Evolutionary conservation across 2,329 filamentous ascomycete genomes (phyloP), one percentile per base, ranked within the genome.

Genomic region (Neocucurbitaria cava): DNA sequence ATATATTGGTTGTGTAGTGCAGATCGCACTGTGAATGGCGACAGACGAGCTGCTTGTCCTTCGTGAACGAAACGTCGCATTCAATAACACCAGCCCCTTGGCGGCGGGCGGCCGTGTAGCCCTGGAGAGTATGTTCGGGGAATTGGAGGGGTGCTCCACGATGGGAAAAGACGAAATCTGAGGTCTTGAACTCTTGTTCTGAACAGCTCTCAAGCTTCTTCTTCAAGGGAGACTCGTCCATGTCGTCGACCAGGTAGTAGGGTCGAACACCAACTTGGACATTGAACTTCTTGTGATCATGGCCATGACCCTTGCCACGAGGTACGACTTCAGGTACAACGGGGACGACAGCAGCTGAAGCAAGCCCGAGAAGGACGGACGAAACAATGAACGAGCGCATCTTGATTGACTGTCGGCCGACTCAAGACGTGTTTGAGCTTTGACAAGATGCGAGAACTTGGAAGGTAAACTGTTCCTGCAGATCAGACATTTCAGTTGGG

Each of bases 51-150:
- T 73, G 59, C 50, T 71, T 71, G 52, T 76, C 74, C 33, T 67
- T 68, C 9, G 74, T 76, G 61, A 76, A 76, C 0, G 73, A 64
- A 17, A 76, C 73, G 36, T 76, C 74, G 59, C 74, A 76, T 52
- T 76, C 74, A 24, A 76, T 67, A 13, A 76, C 54, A 28, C 73
- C 73, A 9, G 74, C 74, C 15, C 74, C 74, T 59, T 71, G 63
- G 20, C 74, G 66, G 21, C 68, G 64, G 1, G 70, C 74, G 9
- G 74, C 74, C 15, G 55, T 65, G 49, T 71, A 70, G 13, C 62
- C 58, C 42, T 73, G 62, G 3, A 66, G 49, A 0, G 72, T 73
- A 36, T 76, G 71, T 49, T 76, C 74, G 2, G 74, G 74, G 47
- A 69, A 76, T 35, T 75, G 68, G 15, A 76, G 62, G 1, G 73